A percentile compares a stretch with the other conserved stretches of the same genome.
Evolutionary conservation across 371 early-diverging fungal genomes (phyloP).

Genomic region (Apophysomyces trapeziformis): DNA sequence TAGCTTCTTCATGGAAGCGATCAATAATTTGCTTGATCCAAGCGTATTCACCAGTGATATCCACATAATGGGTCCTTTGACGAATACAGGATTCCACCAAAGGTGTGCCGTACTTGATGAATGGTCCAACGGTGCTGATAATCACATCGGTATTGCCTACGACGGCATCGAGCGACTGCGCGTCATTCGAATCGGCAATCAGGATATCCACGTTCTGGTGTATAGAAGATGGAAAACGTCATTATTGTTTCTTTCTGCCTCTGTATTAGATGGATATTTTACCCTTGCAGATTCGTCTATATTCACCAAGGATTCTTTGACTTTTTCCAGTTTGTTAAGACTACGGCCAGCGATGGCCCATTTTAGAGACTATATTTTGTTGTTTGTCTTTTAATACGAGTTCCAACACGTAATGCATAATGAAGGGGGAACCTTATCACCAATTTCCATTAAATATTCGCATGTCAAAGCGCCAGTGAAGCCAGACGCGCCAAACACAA

Average conservation of each 20-base stretch:
- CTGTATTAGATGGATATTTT: neutral
- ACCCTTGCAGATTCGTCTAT: conserved; percentile 41
- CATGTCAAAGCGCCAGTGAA: conserved; percentile 3
- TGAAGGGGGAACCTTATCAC: neutral
- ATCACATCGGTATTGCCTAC: conserved; percentile 73
- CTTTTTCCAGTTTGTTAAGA: conserved; percentile 27
- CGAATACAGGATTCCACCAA: conserved; percentile 85
- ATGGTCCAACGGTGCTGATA: conserved; percentile 83
- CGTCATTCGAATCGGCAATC: conserved; percentile 64
- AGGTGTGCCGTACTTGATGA: conserved; percentile 63
- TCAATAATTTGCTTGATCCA: conserved; percentile 75
- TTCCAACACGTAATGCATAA: neutral
- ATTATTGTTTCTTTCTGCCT: neutral
- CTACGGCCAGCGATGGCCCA: conserved; percentile 3
- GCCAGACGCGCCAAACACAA: conserved; percentile 4
- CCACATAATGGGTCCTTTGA: conserved; percentile 86
- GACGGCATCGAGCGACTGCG: conserved; percentile 59
- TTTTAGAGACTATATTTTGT: neutral
- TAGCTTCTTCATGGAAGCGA: conserved; percentile 72
- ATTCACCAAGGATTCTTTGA: conserved; percentile 39
- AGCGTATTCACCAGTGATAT: conserved; percentile 84
- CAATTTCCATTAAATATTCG: neutral
- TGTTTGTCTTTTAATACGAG: no score
- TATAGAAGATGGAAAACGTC: neutral
- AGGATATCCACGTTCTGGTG: conserved; percentile 51